Percentiles rank a stretch among this genome's conserved stretches.
Conservation (phyloP, 768 basidiomycete species). For the Mycena amicta region DNA sequence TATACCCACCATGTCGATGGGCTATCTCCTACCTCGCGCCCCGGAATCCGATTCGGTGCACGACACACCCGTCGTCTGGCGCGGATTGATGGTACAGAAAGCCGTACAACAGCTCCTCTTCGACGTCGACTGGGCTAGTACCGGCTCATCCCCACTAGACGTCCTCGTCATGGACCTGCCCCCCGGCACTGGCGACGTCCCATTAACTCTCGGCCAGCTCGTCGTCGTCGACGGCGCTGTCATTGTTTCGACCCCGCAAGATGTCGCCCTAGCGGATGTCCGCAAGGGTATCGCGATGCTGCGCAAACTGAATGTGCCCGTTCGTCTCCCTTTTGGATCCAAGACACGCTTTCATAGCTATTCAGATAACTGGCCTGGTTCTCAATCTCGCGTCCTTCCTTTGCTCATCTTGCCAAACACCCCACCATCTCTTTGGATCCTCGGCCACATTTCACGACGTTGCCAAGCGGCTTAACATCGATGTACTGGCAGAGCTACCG, state of each 20-base stretch:
- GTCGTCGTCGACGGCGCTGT: conserved; percentile 85
- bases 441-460: conserved; percentile 63
- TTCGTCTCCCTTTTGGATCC: conserved; percentile 39
- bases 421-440: conserved; percentile 72
- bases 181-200: conserved; percentile 96
- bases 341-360: neutral
- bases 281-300: conserved; percentile 94
- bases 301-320: conserved; percentile 84
- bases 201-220: conserved; percentile 86
- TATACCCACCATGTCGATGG: conserved; percentile 95
- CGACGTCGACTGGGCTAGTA: conserved; percentile 84
- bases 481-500: conserved; percentile 80
- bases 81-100: conserved; percentile 98
- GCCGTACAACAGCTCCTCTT: conserved; percentile 95
- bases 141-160: conserved; percentile 57
- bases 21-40: conserved; percentile 77
- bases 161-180: conserved; percentile 94
- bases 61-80: conserved; percentile 90
- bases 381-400: conserved; percentile 88
- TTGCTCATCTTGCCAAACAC: conserved; percentile 69
- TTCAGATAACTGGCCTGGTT: conserved; percentile 81
- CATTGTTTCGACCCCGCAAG: conserved; percentile 94
- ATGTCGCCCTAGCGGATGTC: conserved; percentile 89
- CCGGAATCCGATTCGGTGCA: conserved; percentile 50
- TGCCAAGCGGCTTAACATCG: conserved; percentile 57